Evolutionary conservation across 805 yeast species (phyloP), one percentile per base, ranked within the genome.

Genomic region (Metahyphopichia silvanorum): DNA sequence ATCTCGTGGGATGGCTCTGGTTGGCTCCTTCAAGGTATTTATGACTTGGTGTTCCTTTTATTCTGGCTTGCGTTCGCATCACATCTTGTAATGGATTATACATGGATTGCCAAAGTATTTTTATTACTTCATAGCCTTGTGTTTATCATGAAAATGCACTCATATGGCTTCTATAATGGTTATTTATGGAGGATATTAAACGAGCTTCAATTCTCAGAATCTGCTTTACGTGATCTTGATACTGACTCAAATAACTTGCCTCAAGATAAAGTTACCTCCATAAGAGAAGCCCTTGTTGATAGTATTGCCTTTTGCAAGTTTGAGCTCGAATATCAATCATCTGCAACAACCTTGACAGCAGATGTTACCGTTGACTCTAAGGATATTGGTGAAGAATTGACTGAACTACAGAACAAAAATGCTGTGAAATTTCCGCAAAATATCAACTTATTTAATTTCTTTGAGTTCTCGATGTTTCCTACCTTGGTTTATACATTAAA

Each of bases 81-180:
- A 27, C 51, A 51, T 18, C 29, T 37, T 5, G 52, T 53, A 29
- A 56, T 64, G 53, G 63, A 70, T 25, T 84, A 74, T 47, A 87
- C 94, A 9, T 93, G 98, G 98, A 84, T 89, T 31, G 95, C 87
- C 2, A 79, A 80, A 50, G 89, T 89, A 26, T 93, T 86, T 49
- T 60, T 93, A 40, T 74, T 86, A 38, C 64, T 93, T 32, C 98
- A 93, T 53, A 77, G 88, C 8, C 66, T 87, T 30, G 98, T 93
- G 2, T 66, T 88, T 43, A 54, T 94, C 46, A 93, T 93, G 99
- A 93, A 93, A 55, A 82, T 83, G 78, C 98, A 93, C 56, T 88
- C 98, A 2, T 93, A 81, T 54, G 86, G 86, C 2, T 88, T 85
- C 50, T 93, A 80, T 63, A 89, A 89, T 51, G 98, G 98, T 0